Base-by-base conservation (phyloP, 129 eudicot species). In the Centaurea solstitialis region DNA sequence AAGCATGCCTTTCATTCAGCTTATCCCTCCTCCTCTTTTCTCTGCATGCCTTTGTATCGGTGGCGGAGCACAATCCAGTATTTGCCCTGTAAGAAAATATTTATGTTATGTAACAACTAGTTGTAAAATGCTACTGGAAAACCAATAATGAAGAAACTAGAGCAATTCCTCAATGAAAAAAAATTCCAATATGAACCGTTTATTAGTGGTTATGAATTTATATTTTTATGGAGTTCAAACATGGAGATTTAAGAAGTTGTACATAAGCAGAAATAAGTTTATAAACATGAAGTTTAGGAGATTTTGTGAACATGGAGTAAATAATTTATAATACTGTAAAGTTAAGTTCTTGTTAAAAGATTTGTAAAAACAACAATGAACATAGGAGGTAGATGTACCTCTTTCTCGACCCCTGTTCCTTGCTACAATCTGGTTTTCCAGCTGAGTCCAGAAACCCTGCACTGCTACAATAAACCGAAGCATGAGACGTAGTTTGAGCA, bases 11-110 rank as follows among this genome's bases (percentile, higher is more conserved):
- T 57, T 91, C 92, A 78, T 91, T 91, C 40, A 91, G 84, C 72
- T 70, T 85, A 62, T 86, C 91, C 79, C 96, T 86, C 20, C 96
- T 90, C 80, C 82, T 71, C 72, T 91, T 91, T 68, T 91, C 96
- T 83, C 87, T 85, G 70, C 88, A 79, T 17, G 96, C 93, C 83
- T 88, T 91, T 37, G 96, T 84, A 73, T 59, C 70, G 1, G 79
- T 5, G 57, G 79, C 75, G 67, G 72, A 64, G 70, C 87, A 85
- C 18, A 86, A 67, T 64, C 80, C 86, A 72, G 82, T 70, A 68
- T 86, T 85, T 50, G 39, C 70, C 85, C 96, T 91, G 72, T 10
- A 59, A 74, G 4, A 50, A n/a, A 73, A 82, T 1, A 17, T 3
- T 38, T 6, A 9, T 38, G 6, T 0, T 39, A 38, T 28, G 9